phyloP scores from a whole-genome alignment of 768 basidiomycete genomes.

The Trichaptum fuscoviolaceum region DNA sequence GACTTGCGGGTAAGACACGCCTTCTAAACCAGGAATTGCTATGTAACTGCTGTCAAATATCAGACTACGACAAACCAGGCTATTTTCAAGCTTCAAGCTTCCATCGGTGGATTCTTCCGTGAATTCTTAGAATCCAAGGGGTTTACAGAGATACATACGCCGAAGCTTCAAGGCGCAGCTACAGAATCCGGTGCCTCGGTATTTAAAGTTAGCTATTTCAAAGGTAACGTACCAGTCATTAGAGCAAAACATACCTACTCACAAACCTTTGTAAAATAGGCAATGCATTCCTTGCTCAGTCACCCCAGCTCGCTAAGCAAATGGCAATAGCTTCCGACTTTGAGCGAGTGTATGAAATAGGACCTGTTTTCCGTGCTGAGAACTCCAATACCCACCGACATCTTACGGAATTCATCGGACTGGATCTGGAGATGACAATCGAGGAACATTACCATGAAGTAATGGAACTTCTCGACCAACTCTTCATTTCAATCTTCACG shows the following conservation, averaged over 20 bases:
- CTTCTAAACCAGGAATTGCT: not conserved
- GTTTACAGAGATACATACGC: constrained; percentile 95
- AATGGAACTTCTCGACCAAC: constrained; percentile 82
- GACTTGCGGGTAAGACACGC: constrained; percentile 74
- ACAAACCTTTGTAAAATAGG: constrained; percentile 39
- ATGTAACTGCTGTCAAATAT: constrained; percentile 6
- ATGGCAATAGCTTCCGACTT: constrained; percentile 99
- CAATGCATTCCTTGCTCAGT: constrained; percentile 89
- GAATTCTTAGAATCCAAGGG: constrained; percentile 65
- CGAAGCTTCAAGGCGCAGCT: constrained; percentile 94
- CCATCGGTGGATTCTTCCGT: constrained; percentile 85
- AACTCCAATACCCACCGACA: constrained; percentile 97
- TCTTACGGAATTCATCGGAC: constrained; percentile 96
- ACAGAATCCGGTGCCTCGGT: constrained; percentile 97
- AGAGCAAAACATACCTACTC: not conserved
- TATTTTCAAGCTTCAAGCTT: constrained; percentile 87
- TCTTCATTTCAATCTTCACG: constrained; percentile 84
- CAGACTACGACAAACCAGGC: constrained; percentile 95
- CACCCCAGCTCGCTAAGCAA: constrained; percentile 96
- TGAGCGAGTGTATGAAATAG: constrained; percentile 97
- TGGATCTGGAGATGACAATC: constrained; percentile 98
- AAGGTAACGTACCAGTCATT: constrained; percentile 46
- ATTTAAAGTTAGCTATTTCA: constrained; percentile 98
- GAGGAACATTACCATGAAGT: constrained; percentile 99
- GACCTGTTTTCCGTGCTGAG: constrained; percentile 94